A percentile compares a stretch with the other conserved stretches of the same genome.
phyloP scores from a whole-genome alignment of 306 rosid genomes.

The Biancaea sappan region DNA sequence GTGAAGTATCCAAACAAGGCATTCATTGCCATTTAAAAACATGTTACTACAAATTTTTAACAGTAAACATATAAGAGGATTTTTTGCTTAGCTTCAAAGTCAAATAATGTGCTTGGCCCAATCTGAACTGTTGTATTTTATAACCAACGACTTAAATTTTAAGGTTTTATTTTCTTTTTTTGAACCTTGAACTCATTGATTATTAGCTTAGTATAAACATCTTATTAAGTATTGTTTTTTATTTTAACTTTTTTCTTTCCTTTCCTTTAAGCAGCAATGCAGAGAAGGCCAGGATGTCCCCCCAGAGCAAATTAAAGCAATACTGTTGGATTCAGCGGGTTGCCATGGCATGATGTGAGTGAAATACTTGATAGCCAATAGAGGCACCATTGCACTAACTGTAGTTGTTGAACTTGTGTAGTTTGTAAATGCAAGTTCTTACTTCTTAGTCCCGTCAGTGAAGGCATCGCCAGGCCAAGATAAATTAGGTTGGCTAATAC shows the following conservation, averaged over 20 bases:
- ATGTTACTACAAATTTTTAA: not conserved
- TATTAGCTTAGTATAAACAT: not conserved
- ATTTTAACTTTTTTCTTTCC: conserved; percentile 8
- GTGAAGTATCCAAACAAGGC: not conserved
- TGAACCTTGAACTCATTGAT: not conserved
- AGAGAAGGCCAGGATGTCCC: conserved; percentile 80
- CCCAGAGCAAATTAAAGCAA: conserved; percentile 88
- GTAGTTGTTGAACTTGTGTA: conserved; percentile 32
- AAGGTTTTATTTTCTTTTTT: no score
- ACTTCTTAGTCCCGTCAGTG: conserved; percentile 26
- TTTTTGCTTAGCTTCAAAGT: no score
- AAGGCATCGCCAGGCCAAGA: conserved; percentile 31
- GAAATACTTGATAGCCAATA: conserved; percentile 8
- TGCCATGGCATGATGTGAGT: conserved; percentile 63
- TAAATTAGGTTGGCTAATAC: conserved; percentile 40
- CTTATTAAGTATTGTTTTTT: conserved; percentile 23
- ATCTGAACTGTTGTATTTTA: no score
- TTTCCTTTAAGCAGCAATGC: conserved; percentile 71
- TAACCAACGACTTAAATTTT: no score
- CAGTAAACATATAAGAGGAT: no score
- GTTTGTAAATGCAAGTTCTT: conserved; percentile 44
- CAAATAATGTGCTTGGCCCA: no score
- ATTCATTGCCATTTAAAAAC: not conserved
- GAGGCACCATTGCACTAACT: conserved; percentile 41
- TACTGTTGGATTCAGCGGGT: conserved; percentile 80